phyloP scores from a whole-genome alignment of 805 yeast species.

The Starmerella cellae region DNA sequence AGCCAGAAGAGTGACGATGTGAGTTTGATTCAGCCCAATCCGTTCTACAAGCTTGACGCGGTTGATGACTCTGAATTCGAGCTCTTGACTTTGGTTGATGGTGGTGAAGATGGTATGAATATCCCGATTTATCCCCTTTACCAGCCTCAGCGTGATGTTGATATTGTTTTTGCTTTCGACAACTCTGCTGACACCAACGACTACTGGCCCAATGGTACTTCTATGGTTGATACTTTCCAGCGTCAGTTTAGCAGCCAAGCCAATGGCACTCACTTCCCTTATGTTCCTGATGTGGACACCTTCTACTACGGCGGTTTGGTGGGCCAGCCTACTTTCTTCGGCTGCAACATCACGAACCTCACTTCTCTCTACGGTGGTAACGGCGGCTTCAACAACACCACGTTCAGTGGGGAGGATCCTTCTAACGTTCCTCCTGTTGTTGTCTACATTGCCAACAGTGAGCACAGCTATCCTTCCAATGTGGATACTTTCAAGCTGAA shows the following conservation, averaged over 20 bases:
- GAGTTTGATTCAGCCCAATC: slow-evolving; percentile 62
- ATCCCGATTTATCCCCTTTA: slow-evolving; percentile 55
- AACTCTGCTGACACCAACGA: slow-evolving; percentile 27
- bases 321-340: slow-evolving; percentile 59
- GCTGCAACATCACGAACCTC: slow-evolving; percentile 52
- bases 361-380: slow-evolving; percentile 48
- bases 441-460: slow-evolving; percentile 65
- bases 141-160: slow-evolving; percentile 48
- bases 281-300: slow-evolving; percentile 29
- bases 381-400: slow-evolving; percentile 1
- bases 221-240: slow-evolving; percentile 23
- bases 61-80: slow-evolving; percentile 24
- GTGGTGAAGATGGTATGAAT: slow-evolving; percentile 68
- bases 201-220: slow-evolving; percentile 30
- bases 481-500: slow-evolving; percentile 57
- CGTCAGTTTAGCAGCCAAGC: slow-evolving; percentile 23
- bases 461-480: slow-evolving; percentile 51
- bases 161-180: slow-evolving; percentile 44
- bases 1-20: slow-evolving; percentile 35
- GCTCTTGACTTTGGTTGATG: slow-evolving; percentile 48
- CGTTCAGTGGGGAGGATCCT: slow-evolving; percentile 9
- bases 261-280: slow-evolving; percentile 22
- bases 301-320: slow-evolving; percentile 37
- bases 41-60: slow-evolving; percentile 34
- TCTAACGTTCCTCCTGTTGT: slow-evolving; percentile 48